These are phyloP conservation scores for Euphorbia tirucalli DNA, from an alignment of 345 rosid genomes.

Conservation along the genomic window DNA sequence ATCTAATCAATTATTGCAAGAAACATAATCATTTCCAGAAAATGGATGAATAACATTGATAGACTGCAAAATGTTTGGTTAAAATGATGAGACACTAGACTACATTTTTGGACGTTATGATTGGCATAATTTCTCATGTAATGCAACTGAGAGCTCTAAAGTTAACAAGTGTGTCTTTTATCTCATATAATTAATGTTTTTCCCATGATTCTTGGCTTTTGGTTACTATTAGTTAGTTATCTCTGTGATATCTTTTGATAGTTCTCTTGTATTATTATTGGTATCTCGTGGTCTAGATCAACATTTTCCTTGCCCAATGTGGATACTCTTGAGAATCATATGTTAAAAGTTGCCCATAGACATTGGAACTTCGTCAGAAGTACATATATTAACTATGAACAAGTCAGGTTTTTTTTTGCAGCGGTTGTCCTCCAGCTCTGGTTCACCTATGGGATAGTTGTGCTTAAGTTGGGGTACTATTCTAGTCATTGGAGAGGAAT, in stretches of 20 bases:
- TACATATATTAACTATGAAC: conserved; percentile 24
- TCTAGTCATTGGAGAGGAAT: too few species aligned
- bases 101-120: conserved; percentile 74
- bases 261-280: conserved; percentile 18
- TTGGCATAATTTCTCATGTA: conserved; percentile 57
- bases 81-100: conserved; percentile 89
- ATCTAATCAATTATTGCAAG: too few species aligned
- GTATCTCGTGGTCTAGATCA: conserved; percentile 42
- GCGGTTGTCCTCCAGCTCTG: too few species aligned
- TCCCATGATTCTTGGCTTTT: conserved; percentile 11
- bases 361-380: conserved; percentile 47
- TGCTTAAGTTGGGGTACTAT: too few species aligned
- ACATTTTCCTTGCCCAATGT: conserved; percentile 36
- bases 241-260: conserved; percentile 13
- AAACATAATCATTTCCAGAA: too few species aligned
- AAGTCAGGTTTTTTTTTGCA: neutral
- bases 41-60: too few species aligned
- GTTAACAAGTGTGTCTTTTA: conserved; percentile 43
- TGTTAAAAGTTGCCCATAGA: conserved; percentile 37
- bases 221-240: conserved; percentile 9
- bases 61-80: too few species aligned
- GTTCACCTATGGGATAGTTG: too few species aligned
- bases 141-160: conserved; percentile 43
- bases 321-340: conserved; percentile 31
- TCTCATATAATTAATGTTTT: conserved; percentile 7